Conservation (phyloP, 2,329 filamentous ascomycete species). For the Pezicula radicicola region DNA sequence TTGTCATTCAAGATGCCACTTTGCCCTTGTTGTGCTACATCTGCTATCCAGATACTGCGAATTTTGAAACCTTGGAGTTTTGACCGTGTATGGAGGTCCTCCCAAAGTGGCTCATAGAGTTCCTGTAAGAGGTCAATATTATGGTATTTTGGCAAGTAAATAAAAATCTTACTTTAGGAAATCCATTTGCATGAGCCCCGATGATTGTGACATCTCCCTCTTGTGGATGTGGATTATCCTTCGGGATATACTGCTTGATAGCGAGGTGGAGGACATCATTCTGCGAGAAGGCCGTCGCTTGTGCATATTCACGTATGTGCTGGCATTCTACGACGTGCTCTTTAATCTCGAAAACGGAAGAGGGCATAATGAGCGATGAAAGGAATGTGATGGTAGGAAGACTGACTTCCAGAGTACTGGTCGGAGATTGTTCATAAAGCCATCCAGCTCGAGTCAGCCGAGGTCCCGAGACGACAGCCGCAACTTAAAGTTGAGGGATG, state of each 20-base stretch:
- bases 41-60: constrained; percentile 83
- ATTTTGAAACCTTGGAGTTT: constrained; percentile 64
- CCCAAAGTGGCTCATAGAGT: constrained; percentile 89
- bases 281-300: constrained; percentile 67
- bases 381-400: not conserved
- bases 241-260: constrained; percentile 85
- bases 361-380: constrained; percentile 11
- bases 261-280: constrained; percentile 72
- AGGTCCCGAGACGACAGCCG: no score
- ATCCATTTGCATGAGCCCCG: constrained; percentile 83
- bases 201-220: constrained; percentile 80
- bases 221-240: constrained; percentile 61
- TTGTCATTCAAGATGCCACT: constrained; percentile 76
- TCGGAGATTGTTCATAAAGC: not conserved
- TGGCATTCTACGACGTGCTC: constrained; percentile 73
- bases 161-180: constrained; percentile 66
- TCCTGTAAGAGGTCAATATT: constrained; percentile 50
- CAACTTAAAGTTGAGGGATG: no score
- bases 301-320: constrained; percentile 79
- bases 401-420: no score
- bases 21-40: constrained; percentile 80
- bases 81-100: constrained; percentile 65
- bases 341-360: constrained; percentile 56
- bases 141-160: not conserved
- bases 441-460: not conserved